Base-by-base conservation (phyloP, 768 basidiomycete species). In the Macrolepiota dolichaula region DNA sequence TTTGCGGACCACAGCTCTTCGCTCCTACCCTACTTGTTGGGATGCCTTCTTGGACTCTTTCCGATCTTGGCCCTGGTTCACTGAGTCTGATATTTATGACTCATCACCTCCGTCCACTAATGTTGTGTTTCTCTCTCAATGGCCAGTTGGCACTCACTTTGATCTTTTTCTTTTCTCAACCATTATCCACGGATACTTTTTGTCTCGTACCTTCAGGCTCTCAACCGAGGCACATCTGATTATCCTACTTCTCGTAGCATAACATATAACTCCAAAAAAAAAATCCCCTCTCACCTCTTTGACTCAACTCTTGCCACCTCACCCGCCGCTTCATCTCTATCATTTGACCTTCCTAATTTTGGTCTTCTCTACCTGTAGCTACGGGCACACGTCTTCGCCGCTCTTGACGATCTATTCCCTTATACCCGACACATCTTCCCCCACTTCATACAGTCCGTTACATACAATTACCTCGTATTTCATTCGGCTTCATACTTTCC, bases 291-390 rank as follows among this genome's bases (percentile, higher is more conserved):
- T 19, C 17, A 36, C 44, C 44, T 19, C 29, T 65, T 59, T 63
- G 29, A 7, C 62, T 57, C 57, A n/a, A 57, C 57, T 58, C 57
- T 66, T 67, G 66, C 63, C 64, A 66, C 70, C 68, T 67, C 65
- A n/a, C n/a, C n/a, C n/a, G n/a, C n/a, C n/a, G 73, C 73, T 73
- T 76, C 73, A 73, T 72, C 69, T 76, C 67, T 63, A 60, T 46
- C 71, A 52, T 64, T 67, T 68, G 68, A 67, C 72, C 64, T 58
- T 19, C n/a, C n/a, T 58, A 62, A 63, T 66, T 65, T 63, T 57
- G 68, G 65, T 66, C 67, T 66, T 29, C 12, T 27, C 37, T 19
- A 24, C 36, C 22, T 35, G 53, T 61, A 55, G 59, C 53, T 49
- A 44, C 42, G 46, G 53, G 64, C 59, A 61, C 54, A 60, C 65